Percentiles rank a stretch among this genome's conserved stretches.
Conservation (phyloP, 2,329 filamentous ascomycete species). For the Blastomyces emzantsi region DNA sequence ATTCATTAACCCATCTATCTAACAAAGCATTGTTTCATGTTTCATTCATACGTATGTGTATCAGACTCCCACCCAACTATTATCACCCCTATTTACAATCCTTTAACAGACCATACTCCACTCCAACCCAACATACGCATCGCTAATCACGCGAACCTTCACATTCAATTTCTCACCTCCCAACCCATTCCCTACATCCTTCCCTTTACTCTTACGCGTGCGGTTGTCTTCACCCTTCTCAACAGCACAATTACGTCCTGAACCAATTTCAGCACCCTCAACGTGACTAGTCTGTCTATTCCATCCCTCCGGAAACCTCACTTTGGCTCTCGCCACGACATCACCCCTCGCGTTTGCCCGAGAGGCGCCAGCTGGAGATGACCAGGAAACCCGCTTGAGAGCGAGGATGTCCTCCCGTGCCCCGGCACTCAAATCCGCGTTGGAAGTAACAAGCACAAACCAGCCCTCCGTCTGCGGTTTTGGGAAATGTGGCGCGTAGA, state of each 20-base stretch:
- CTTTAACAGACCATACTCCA: slow-evolving; percentile 41
- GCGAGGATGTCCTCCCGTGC: slow-evolving; percentile 68
- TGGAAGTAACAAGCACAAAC: slow-evolving; percentile 65
- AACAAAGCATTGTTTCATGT: background rate
- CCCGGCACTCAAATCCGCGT: slow-evolving; percentile 36
- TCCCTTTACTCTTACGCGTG: slow-evolving; percentile 18
- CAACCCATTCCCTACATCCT: slow-evolving; percentile 1
- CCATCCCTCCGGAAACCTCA: slow-evolving; percentile 14
- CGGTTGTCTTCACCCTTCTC: slow-evolving; percentile 17
- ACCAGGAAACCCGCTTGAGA: slow-evolving; percentile 79
- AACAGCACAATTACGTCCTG: slow-evolving; percentile 22
- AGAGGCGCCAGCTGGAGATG: slow-evolving; percentile 22
- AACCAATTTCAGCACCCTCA: background rate
- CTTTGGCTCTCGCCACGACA: slow-evolving; percentile 14
- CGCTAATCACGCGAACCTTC: slow-evolving; percentile 66
- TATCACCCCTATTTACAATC: slow-evolving; percentile 31
- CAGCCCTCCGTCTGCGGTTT: slow-evolving; percentile 93
- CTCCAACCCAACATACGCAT: slow-evolving; percentile 72
- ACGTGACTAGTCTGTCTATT: background rate
- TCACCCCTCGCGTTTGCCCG: slow-evolving; percentile 13
- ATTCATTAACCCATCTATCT: background rate
- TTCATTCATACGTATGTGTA: slow-evolving; percentile 12
- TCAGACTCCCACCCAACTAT: slow-evolving; percentile 21
- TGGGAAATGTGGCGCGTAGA: slow-evolving; percentile 82
- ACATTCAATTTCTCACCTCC: slow-evolving; percentile 31